Evolutionary conservation across 2,329 filamentous ascomycete species (phyloP).

Genomic region (Penicillium janthinellum): DNA sequence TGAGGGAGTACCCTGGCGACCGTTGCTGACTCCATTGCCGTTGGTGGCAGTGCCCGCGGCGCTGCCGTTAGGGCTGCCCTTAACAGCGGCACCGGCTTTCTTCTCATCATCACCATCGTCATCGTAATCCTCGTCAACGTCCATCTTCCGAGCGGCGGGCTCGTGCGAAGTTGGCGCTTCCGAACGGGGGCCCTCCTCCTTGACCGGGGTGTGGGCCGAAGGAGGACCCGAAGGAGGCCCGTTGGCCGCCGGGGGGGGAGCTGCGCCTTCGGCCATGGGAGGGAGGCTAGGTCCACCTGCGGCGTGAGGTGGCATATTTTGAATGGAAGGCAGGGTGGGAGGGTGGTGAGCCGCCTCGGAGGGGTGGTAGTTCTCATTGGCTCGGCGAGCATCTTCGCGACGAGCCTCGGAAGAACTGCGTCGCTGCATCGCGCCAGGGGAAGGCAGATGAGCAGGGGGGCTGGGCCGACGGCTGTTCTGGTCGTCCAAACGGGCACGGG

Average conservation of each 20-base stretch:
- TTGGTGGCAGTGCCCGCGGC: conserved; percentile 20
- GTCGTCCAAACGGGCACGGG: conserved; percentile 81
- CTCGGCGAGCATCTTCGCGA: conserved; percentile 69
- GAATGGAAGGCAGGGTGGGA: conserved; percentile 58
- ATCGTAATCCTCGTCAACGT: conserved; percentile 96
- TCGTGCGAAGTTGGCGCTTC: conserved; percentile 64
- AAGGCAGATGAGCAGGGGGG: conserved; percentile 57
- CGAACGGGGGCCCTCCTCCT: conserved; percentile 57
- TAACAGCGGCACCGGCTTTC: conserved; percentile 38
- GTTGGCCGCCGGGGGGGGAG: conserved; percentile 39
- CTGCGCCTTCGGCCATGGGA: conserved; percentile 54
- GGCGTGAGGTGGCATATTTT: conserved; percentile 48
- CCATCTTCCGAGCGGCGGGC: conserved; percentile 90
- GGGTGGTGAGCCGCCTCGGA: conserved; percentile 90
- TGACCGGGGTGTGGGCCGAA: conserved; percentile 55
- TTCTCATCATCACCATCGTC: conserved; percentile 87
- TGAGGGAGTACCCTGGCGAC: conserved; percentile 32
- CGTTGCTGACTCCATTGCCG: conserved; percentile 19
- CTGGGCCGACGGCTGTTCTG: conserved; percentile 76
- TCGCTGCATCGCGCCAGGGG: conserved; percentile 68
- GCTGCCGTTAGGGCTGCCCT: conserved; percentile 40
- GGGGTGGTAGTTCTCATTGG: conserved; percentile 80
- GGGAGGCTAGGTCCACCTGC: conserved; percentile 58
- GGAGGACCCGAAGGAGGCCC: conserved; percentile 45
- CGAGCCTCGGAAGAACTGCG: conserved; percentile 75